Evolutionary conservation across 2,329 filamentous ascomycete genomes (phyloP).

Genomic region (Fusarium sp.): DNA sequence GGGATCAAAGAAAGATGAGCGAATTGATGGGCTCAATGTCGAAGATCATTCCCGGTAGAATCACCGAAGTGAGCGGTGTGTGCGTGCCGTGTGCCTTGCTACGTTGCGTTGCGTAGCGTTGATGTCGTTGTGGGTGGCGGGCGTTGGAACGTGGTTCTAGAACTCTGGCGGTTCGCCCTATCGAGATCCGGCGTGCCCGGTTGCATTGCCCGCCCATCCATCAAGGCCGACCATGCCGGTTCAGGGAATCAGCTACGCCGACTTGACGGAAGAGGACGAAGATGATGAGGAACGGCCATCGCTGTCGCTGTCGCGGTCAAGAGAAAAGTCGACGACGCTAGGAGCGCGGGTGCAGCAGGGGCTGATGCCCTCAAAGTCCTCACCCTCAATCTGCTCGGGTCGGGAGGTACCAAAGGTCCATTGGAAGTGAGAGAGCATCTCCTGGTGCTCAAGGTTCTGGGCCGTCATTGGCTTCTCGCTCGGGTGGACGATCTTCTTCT

Average conservation of each 20-base stretch:
- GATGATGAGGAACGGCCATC: constrained; percentile 35
- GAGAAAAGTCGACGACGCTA: constrained; percentile 47
- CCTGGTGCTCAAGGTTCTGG: constrained; percentile 57
- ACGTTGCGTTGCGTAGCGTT: constrained; percentile 4
- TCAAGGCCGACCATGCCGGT: constrained; percentile 31
- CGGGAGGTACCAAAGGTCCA: constrained; percentile 55
- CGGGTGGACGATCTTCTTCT: constrained; percentile 48
- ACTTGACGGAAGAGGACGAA: constrained; percentile 30
- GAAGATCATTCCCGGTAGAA: constrained; percentile 12
- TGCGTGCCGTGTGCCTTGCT: constrained; percentile 4
- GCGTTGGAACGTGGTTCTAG: constrained; percentile 26
- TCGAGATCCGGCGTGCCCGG: constrained; percentile 27
- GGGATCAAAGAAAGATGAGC: constrained; percentile 7
- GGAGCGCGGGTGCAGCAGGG: constrained; percentile 54
- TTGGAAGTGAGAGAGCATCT: constrained; percentile 56
- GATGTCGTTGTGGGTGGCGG: constrained; percentile 13
- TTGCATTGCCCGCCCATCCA: constrained; percentile 32
- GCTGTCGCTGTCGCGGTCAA: constrained; percentile 37
- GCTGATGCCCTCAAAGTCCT: constrained; percentile 52
- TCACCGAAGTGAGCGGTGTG: constrained; percentile 7
- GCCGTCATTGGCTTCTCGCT: constrained; percentile 56
- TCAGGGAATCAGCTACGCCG: constrained; percentile 34
- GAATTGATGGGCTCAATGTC: constrained; percentile 11
- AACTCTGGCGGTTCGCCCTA: constrained; percentile 30
- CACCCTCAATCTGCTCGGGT: constrained; percentile 46